Conservation (phyloP, 768 basidiomycete genomes). For the Lactarius indigo region DNA sequence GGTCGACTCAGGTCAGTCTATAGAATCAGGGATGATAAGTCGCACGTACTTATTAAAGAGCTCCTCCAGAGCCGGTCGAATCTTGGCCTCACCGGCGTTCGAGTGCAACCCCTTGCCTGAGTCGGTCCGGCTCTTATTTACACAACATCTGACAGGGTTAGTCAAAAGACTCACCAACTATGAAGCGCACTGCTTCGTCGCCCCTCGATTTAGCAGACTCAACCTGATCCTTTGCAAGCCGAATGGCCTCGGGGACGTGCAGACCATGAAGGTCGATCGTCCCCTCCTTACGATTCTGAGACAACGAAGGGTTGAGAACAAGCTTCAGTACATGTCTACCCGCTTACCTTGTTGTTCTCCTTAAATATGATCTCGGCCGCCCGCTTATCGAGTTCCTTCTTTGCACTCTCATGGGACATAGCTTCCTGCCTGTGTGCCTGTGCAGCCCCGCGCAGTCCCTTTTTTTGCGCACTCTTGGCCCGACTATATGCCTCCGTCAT, state of each 20-base stretch:
- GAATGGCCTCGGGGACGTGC: slow-evolving; percentile 1
- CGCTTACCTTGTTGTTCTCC: slow-evolving; percentile 17
- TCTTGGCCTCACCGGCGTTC: slow-evolving; percentile 4
- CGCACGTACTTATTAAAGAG: slow-evolving; percentile 7
- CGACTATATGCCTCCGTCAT: neutral
- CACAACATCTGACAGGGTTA: no score
- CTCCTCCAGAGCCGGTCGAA: slow-evolving; percentile 11
- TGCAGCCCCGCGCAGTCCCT: neutral
- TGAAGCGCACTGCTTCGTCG: slow-evolving; percentile 1
- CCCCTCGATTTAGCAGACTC: neutral
- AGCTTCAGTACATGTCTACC: neutral
- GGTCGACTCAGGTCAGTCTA: neutral
- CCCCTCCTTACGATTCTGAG: neutral
- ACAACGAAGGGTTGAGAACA: neutral
- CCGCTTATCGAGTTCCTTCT: neutral
- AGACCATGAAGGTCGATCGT: slow-evolving; percentile 16
- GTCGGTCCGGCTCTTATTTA: neutral
- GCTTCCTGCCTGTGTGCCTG: neutral
- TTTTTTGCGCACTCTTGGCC: slow-evolving; percentile 5
- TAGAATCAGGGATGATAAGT: neutral
- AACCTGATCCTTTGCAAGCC: slow-evolving; percentile 3
- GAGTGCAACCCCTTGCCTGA: slow-evolving; percentile 9
- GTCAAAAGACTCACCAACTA: slow-evolving; percentile 11
- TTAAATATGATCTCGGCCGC: slow-evolving; percentile 10
- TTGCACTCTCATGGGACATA: neutral